Conservation (phyloP, 163 green algal species). For the Coccomyxa subellipsoidea region DNA sequence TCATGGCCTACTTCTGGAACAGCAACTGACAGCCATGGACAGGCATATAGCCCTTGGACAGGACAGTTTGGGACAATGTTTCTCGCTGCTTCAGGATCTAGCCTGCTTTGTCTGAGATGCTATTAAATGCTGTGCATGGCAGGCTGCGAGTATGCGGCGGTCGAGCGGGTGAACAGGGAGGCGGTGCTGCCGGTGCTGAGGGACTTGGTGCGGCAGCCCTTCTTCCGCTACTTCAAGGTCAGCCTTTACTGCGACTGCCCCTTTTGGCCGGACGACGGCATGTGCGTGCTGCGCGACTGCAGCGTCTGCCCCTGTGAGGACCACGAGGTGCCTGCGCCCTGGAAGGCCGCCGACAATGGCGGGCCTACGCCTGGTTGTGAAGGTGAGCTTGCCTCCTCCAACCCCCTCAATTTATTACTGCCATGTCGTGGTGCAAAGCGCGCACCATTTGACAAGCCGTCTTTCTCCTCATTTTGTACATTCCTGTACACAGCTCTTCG, state of each 20-base stretch:
- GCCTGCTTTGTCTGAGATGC: too few species aligned
- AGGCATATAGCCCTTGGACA: too few species aligned
- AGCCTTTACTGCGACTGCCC: conserved; percentile 91
- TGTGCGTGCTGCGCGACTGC: conserved; percentile 72
- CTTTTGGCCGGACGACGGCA: conserved; percentile 88
- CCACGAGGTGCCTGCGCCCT: conserved; percentile 73
- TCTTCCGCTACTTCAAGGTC: conserved; percentile 94
- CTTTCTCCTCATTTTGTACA: too few species aligned
- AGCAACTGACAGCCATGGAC: too few species aligned
- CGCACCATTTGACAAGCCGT: too few species aligned
- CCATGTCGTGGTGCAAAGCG: too few species aligned
- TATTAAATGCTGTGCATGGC: background rate
- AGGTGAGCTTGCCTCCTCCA: background rate
- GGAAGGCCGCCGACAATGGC: conserved; percentile 54
- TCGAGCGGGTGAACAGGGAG: conserved; percentile 53
- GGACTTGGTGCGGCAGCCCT: conserved; percentile 72
- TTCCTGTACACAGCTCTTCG: too few species aligned
- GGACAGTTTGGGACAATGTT: too few species aligned
- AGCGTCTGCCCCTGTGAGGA: conserved; percentile 81
- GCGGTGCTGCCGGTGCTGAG: conserved; percentile 64
- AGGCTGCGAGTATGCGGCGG: conserved; percentile 49
- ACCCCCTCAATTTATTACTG: too few species aligned
- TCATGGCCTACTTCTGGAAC: too few species aligned
- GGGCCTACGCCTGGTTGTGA: background rate
- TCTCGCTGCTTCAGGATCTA: too few species aligned